These are phyloP conservation scores for Fusarium citri DNA, from an alignment of 2,329 filamentous ascomycete species.

Conservation along the genomic window DNA sequence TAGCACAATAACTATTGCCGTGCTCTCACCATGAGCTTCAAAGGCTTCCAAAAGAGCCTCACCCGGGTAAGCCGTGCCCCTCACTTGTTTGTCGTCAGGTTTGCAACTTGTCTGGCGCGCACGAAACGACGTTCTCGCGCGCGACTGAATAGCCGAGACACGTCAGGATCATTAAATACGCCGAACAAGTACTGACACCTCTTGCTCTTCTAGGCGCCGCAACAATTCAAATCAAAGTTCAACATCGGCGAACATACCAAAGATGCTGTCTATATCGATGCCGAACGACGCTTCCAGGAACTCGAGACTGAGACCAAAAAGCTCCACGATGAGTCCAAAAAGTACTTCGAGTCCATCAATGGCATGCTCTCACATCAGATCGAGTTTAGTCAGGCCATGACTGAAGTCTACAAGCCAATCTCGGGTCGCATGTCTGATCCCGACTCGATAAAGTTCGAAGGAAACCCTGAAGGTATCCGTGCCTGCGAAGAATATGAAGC, in stretches of 20 bases:
- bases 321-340: constrained; percentile 95
- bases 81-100: constrained; percentile 42
- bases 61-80: constrained; percentile 73
- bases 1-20: constrained; percentile 5
- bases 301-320: constrained; percentile 96
- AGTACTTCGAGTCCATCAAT: constrained; percentile 98
- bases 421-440: constrained; percentile 96
- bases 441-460: constrained; percentile 81
- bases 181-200: constrained; percentile 10
- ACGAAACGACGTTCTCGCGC: constrained; percentile 28
- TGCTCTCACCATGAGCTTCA: constrained; percentile 83
- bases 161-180: background rate
- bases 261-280: constrained; percentile 93
- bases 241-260: constrained; percentile 97
- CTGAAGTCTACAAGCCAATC: constrained; percentile 98
- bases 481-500: constrained; percentile 97
- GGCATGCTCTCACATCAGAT: constrained; percentile 98
- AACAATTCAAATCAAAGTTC: constrained; percentile 91
- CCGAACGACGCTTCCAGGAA: constrained; percentile 92
- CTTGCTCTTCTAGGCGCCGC: constrained; percentile 73
- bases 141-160: background rate
- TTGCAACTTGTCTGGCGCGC: constrained; percentile 26
- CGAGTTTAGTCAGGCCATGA: constrained; percentile 95
- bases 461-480: constrained; percentile 91
- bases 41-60: constrained; percentile 92